These are phyloP conservation scores for Xylaria telfairii DNA, from an alignment of 495 filamentous ascomycete genomes.

Conservation along the genomic window DNA sequence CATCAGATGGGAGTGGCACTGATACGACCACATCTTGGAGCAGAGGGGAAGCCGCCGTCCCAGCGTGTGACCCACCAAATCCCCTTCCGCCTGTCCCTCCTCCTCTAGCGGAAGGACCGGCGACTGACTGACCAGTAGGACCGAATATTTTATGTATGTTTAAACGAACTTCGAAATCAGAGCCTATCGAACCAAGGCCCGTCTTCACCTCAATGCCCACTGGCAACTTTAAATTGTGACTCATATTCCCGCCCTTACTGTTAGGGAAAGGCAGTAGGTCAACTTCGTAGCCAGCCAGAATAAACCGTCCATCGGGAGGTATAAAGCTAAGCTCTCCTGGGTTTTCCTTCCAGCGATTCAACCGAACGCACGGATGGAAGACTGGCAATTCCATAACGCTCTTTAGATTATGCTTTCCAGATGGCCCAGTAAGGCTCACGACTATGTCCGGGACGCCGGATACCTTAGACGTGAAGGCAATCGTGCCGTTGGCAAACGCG, in stretches of 20 bases:
- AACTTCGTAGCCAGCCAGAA: constrained; percentile 92
- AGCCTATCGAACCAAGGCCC: constrained; percentile 69
- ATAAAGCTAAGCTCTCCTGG: constrained; percentile 94
- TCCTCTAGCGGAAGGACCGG: constrained; percentile 60
- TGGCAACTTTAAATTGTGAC: constrained; percentile 72
- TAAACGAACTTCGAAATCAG: constrained; percentile 89
- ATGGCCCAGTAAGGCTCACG: constrained; percentile 77
- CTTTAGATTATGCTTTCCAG: constrained; percentile 74
- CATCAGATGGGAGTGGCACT: constrained; percentile 78
- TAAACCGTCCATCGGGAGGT: constrained; percentile 94
- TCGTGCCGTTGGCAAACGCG: constrained; percentile 88
- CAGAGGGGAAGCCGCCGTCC: constrained; percentile 61
- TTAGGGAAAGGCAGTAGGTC: constrained; percentile 74
- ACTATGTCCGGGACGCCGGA: constrained; percentile 91
- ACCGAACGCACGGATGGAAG: constrained; percentile 93
- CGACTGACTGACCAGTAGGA: constrained; percentile 38
- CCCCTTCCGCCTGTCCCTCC: constrained; percentile 57
- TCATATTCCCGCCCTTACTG: constrained; percentile 47
- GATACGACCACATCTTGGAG: constrained; percentile 83
- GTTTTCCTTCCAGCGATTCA: constrained; percentile 82
- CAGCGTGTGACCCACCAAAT: constrained; percentile 47
- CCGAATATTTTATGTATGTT: constrained; percentile 70
- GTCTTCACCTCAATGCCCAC: constrained; percentile 83
- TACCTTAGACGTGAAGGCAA: constrained; percentile 93
- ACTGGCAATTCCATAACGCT: constrained; percentile 85